Conservation (phyloP, 1,284 basidiomycete species). For the Tylopilus orsonianus region DNA sequence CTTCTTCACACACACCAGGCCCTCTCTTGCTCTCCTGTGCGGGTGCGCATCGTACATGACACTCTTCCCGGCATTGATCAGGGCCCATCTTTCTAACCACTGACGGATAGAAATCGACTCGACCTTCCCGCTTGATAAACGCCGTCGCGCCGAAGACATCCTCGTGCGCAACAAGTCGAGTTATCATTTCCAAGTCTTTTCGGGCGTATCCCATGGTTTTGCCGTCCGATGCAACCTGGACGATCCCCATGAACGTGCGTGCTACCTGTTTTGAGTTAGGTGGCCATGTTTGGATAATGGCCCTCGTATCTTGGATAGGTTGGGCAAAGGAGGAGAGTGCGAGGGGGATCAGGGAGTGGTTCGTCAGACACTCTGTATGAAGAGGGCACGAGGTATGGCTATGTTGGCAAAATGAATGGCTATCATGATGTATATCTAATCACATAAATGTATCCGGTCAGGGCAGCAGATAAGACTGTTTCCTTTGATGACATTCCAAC, state of each 20-base stretch:
- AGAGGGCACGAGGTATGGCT: no score
- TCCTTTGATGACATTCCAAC: no score
- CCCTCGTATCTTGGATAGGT: constrained; percentile 32
- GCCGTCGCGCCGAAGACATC: constrained; percentile 28
- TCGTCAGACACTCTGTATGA: constrained; percentile 38
- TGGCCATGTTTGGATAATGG: no score
- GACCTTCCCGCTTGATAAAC: constrained; percentile 15
- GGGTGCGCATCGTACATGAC: constrained; percentile 41
- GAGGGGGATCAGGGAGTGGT: constrained; percentile 46
- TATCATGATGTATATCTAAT: no score
- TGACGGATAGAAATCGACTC: constrained; percentile 28
- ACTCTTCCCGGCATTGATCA: no score
- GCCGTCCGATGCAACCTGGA: constrained; percentile 24
- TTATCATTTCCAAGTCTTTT: constrained; percentile 34
- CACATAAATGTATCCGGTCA: no score
- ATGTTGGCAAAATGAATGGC: no score
- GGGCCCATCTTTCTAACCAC: no score
- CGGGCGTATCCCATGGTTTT: constrained; percentile 34
- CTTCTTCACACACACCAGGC: constrained; percentile 31
- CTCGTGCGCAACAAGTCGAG: constrained; percentile 22
- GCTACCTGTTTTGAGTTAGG: constrained; percentile 27
- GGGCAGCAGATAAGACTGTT: no score
- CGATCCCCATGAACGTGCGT: constrained; percentile 26
- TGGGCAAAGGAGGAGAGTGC: constrained; percentile 63
- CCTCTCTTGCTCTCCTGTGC: constrained; percentile 53